Base-by-base conservation (phyloP, 441 rosid species). In the Pelargonium fulgidum region DNA sequence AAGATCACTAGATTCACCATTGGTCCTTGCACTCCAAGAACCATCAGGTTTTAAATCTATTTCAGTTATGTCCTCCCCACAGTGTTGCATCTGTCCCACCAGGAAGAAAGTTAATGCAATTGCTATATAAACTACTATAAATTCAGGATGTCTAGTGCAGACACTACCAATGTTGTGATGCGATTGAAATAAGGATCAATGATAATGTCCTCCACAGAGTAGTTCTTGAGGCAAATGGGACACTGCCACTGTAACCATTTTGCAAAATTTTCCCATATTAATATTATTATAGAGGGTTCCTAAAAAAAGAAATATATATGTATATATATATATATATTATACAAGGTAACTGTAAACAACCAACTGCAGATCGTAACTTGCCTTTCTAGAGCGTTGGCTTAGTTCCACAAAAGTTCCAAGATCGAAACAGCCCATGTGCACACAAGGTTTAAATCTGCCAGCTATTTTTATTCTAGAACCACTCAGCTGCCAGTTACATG, bases 31-130 rank as follows among this genome's bases (percentile, higher is more conserved):
- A n/a, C 47, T 45, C 80, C 80, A 77, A 22, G 77, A 77, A 29
- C 80, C 80, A 73, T 77, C 77, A 73, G 72, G 77, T 69, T 77
- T 73, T 69, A 77, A 66, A 65, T 73, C 77, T 33, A 77, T 73
- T 33, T 73, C 77, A 63, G 77, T 73, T 45, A 67, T n/a, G 59
- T 77, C 80, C 61, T 77, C 80, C 9, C 62, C 70, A 58, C 77
- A 77, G 62, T 67, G 64, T 59, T 4, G 62, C 80, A 77, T 67
- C 80, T 77, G 71, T 67, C 58, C 39, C 67, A 66, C 11, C 20
- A 69, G 14, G 63, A 20, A 59, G 9, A 59, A 13, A 59, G 63
- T 26, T 33, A 3, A 62, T 54, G 7, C 16, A 61, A 62, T 0
- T 44, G 16, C 26, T 64, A 24, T 10, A 64, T 52, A 62, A 42